Percentiles rank a stretch among this genome's conserved stretches.
phyloP scores from a whole-genome alignment of 139 green algal genomes.

The Eudorina sp. region DNA sequence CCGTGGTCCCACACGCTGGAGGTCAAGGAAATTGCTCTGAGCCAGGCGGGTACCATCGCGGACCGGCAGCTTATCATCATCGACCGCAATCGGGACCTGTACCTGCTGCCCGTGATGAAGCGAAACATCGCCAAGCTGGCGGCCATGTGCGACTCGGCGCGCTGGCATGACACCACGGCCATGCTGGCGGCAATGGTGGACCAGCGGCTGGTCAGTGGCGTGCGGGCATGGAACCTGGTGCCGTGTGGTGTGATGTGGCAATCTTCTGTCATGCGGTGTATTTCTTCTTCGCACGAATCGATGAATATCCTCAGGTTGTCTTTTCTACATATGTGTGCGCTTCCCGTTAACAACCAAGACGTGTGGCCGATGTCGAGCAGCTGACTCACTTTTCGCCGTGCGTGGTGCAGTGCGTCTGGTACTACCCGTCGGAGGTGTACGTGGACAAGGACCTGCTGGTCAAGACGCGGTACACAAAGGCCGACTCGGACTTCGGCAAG shows the following conservation, averaged over 20 bases:
- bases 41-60: constrained; percentile 63
- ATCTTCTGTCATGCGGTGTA: too few species aligned
- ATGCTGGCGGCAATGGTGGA: constrained; percentile 82
- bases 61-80: constrained; percentile 80
- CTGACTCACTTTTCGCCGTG: not conserved
- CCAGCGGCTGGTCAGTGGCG: constrained; percentile 62
- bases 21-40: constrained; percentile 72
- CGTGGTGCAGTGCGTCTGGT: constrained; percentile 73
- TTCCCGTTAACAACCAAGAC: too few species aligned
- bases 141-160: constrained; percentile 71
- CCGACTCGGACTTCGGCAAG: constrained; percentile 68
- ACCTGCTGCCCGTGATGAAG: constrained; percentile 69
- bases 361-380: too few species aligned
- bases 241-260: too few species aligned
- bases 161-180: constrained; percentile 77
- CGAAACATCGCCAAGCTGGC: constrained; percentile 74
- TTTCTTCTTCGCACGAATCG: too few species aligned
- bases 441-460: constrained; percentile 78
- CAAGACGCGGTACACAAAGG: constrained; percentile 65
- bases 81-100: constrained; percentile 83
- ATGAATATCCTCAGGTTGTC: too few species aligned
- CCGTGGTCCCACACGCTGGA: constrained; percentile 68
- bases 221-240: too few species aligned
- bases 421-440: constrained; percentile 79
- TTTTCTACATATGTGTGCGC: too few species aligned